Evolutionary conservation across 768 basidiomycete genomes (phyloP).

Genomic region (Crepidotus variabilis): DNA sequence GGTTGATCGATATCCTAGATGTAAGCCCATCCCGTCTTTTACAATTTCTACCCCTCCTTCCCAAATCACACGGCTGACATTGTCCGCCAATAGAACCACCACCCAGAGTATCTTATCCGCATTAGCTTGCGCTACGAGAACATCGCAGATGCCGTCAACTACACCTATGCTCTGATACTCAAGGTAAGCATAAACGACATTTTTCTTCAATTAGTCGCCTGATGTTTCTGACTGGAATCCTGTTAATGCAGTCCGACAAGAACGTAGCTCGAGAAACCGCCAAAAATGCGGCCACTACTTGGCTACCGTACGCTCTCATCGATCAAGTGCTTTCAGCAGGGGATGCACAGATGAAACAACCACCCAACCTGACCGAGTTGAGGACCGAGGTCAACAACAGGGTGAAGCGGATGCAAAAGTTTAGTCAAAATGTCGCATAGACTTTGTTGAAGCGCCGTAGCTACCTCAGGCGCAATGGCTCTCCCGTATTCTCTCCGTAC

Average conservation of each 20-base stretch:
- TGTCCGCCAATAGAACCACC: conserved; percentile 44
- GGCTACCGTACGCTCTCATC: conserved; percentile 81
- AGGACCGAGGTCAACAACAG: conserved; percentile 59
- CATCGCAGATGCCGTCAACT: conserved; percentile 71
- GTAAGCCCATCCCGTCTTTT: conserved; percentile 29
- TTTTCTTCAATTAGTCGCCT: neutral
- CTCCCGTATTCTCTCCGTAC: too few relatives aligned
- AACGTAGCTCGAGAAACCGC: conserved; percentile 45
- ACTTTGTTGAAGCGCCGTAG: neutral
- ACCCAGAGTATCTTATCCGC: conserved; percentile 83
- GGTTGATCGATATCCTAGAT: conserved; percentile 77
- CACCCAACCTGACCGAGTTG: conserved; percentile 47
- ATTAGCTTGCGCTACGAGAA: conserved; percentile 76
- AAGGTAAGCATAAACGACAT: conserved; percentile 43
- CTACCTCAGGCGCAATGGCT: too few relatives aligned
- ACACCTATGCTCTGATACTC: conserved; percentile 66
- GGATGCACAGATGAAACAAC: conserved; percentile 46
- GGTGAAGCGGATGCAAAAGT: conserved; percentile 66
- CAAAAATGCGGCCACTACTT: conserved; percentile 58
- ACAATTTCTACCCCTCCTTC: conserved; percentile 1
- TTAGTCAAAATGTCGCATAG: conserved; percentile 35
- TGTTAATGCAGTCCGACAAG: conserved; percentile 43
- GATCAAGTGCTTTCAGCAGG: conserved; percentile 77
- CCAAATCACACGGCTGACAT: too few relatives aligned
- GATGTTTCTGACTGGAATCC: conserved; percentile 10